These are phyloP conservation scores for Trichoderma citrinoviride DNA, from an alignment of 2,329 filamentous ascomycete species.

Conservation along the genomic window DNA sequence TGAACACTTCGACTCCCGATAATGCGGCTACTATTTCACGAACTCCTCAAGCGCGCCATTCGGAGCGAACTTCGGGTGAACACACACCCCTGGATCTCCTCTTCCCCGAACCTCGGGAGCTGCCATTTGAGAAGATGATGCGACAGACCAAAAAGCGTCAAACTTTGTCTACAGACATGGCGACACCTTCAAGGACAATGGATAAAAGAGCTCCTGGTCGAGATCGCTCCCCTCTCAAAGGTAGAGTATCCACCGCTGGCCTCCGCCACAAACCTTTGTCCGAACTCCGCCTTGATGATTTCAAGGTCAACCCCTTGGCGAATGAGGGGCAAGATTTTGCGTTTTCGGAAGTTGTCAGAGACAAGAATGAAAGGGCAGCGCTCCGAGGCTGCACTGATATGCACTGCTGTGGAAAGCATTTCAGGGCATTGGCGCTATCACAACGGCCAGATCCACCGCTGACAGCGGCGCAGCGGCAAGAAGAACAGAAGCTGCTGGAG, in stretches of 20 bases:
- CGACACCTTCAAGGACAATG: constrained; percentile 22
- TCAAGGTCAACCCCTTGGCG: constrained; percentile 73
- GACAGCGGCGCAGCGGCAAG: constrained; percentile 35
- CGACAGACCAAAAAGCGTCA: constrained; percentile 15
- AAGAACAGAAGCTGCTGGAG: constrained; percentile 53
- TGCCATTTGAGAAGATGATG: constrained; percentile 39
- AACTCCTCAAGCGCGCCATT: constrained; percentile 24
- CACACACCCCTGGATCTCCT: constrained; percentile 32
- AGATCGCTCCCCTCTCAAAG: constrained; percentile 20
- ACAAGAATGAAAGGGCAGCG: constrained; percentile 64
- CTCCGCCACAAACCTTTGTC: constrained; percentile 58
- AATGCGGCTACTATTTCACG: constrained; percentile 25
- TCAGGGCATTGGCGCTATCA: constrained; percentile 62
- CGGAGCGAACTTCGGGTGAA: background rate
- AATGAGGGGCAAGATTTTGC: constrained; percentile 72
- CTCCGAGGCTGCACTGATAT: constrained; percentile 72
- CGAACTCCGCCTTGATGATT: constrained; percentile 65
- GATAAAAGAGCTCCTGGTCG: constrained; percentile 24
- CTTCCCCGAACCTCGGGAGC: constrained; percentile 42
- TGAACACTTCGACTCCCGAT: constrained; percentile 32
- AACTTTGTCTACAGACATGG: background rate
- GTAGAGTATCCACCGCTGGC: constrained; percentile 32
- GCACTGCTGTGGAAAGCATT: constrained; percentile 72
- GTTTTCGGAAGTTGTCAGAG: constrained; percentile 71
- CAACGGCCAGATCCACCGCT: constrained; percentile 44